Percentiles rank a stretch among this genome's conserved stretches.
Evolutionary conservation across 2,329 filamentous ascomycete species (phyloP).

Genomic region (Xenosphaeropsis pyriputrescens): DNA sequence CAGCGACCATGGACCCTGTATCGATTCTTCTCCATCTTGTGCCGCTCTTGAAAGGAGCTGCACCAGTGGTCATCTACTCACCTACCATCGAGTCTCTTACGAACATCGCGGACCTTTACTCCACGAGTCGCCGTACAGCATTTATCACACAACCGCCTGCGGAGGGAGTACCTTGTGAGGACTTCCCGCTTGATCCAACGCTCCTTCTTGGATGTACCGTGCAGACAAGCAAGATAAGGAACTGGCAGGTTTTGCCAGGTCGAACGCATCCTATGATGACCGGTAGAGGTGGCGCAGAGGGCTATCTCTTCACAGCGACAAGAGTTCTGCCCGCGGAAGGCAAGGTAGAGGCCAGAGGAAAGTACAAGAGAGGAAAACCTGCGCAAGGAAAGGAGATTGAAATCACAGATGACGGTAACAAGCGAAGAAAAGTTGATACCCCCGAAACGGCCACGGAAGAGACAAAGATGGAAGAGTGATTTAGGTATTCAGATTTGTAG

Average conservation of each 20-base stretch:
- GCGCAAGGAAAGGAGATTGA: slow-evolving; percentile 1
- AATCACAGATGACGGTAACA: background rate
- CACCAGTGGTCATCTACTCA: slow-evolving; percentile 74
- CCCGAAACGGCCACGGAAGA: too few relatives aligned
- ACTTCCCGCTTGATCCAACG: slow-evolving; percentile 81
- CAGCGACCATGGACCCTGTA: slow-evolving; percentile 67
- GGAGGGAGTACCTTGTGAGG: slow-evolving; percentile 38
- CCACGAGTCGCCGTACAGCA: slow-evolving; percentile 61
- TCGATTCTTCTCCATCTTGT: slow-evolving; percentile 62
- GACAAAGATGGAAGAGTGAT: too few relatives aligned
- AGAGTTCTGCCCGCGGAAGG: slow-evolving; percentile 68
- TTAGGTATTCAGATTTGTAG: too few relatives aligned
- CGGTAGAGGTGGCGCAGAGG: slow-evolving; percentile 71
- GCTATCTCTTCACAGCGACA: slow-evolving; percentile 77
- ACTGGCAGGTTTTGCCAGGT: slow-evolving; percentile 85
- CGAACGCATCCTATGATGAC: slow-evolving; percentile 94
- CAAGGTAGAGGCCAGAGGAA: slow-evolving; percentile 69
- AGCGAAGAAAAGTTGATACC: too few relatives aligned
- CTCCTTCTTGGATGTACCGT: slow-evolving; percentile 65
- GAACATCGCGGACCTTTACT: slow-evolving; percentile 70
- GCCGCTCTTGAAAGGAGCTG: slow-evolving; percentile 70
- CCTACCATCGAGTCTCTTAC: slow-evolving; percentile 68
- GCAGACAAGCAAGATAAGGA: slow-evolving; percentile 64
- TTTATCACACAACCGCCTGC: slow-evolving; percentile 44
- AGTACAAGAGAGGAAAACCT: slow-evolving; percentile 28